phyloP scores from a whole-genome alignment of 352 stramenopile genomes.

The Globisporangium rhizosaccharum region DNA sequence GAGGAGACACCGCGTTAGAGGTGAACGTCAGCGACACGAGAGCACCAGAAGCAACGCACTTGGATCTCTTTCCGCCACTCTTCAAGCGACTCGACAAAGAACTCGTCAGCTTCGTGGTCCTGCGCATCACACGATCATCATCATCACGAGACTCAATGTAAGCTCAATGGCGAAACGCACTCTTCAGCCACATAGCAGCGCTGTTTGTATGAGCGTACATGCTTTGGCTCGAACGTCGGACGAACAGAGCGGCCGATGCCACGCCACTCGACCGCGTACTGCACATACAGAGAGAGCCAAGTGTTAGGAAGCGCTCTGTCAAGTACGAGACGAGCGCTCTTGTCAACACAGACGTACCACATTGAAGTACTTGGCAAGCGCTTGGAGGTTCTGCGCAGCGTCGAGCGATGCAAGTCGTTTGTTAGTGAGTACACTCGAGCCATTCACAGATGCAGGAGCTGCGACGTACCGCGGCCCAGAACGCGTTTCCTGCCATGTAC shows the following conservation, averaged over 20 bases:
- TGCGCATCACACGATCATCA: constrained; percentile 2
- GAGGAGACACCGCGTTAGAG: background rate
- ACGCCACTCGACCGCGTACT: constrained; percentile 84
- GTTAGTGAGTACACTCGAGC: background rate
- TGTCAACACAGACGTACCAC: constrained; percentile 40
- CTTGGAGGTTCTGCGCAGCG: constrained; percentile 53
- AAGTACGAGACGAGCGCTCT: background rate
- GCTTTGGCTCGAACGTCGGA: constrained; percentile 51
- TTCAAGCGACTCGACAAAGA: constrained; percentile 78
- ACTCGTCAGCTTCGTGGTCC: constrained; percentile 71
- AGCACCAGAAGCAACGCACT: constrained; percentile 13
- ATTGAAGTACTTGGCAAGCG: constrained; percentile 70
- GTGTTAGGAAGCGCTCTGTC: background rate
- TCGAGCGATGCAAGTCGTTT: constrained; percentile 1
- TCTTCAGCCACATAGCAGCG: background rate
- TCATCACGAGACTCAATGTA: background rate
- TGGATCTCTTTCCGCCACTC: constrained; percentile 58
- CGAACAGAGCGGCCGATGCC: constrained; percentile 71
- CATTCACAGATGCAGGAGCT: background rate
- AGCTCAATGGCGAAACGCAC: background rate
- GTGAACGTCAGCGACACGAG: background rate
- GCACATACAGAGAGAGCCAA: background rate
- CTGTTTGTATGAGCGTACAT: constrained; percentile 14
- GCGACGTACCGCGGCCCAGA: constrained; percentile 57
- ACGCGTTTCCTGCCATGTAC: constrained; percentile 71